Base-by-base conservation (phyloP, 345 rosid species). In the Syzygium jambos region DNA sequence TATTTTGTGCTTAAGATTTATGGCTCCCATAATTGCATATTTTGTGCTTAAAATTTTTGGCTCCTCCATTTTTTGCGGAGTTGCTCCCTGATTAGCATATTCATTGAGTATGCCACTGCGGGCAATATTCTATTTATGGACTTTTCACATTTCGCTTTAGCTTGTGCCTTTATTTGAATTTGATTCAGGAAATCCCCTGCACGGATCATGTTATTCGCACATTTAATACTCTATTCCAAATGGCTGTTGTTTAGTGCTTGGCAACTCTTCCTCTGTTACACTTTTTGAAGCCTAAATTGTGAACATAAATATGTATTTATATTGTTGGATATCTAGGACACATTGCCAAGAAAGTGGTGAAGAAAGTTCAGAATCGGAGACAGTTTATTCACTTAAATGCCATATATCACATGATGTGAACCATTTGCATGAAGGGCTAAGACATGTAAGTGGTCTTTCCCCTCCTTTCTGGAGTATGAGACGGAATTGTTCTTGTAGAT, bases 331-430 rank as follows among this genome's bases (percentile, higher is more conserved):
- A 84, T 56, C 86, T 89, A 95, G 99, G 93, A 90, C 93, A 78
- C 98, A 94, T 90, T 98, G 99, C 91, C 98, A 96, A 91, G 98
- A 98, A 92, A 96, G 94, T 89, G 92, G 96, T 86, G 98, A 96
- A 92, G 98, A 96, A 89, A 94, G 97, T 86, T 92, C 94, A 25
- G 99, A 95, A 92, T 68, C 96, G 73, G 98, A 98, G 88, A 94
- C 98, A 46, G 95, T 95, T 53, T 95, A 96, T 92, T 92, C 98
- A 59, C 97, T 98, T 65, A 98, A 98, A 92, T 96, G 99, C 92
- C 99, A 98, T 89, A 98, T 98, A 91, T 96, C 98, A 49, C 98
- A 96, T 1, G 99, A 98, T 87, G 99, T 98, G 92, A 98, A 98
- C 92, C 99, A 98, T 91, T 90, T 96, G 95, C 99, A 95, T 90